Conservation (phyloP, 805 yeast genomes). For the Wickerhamiella cacticola region DNA sequence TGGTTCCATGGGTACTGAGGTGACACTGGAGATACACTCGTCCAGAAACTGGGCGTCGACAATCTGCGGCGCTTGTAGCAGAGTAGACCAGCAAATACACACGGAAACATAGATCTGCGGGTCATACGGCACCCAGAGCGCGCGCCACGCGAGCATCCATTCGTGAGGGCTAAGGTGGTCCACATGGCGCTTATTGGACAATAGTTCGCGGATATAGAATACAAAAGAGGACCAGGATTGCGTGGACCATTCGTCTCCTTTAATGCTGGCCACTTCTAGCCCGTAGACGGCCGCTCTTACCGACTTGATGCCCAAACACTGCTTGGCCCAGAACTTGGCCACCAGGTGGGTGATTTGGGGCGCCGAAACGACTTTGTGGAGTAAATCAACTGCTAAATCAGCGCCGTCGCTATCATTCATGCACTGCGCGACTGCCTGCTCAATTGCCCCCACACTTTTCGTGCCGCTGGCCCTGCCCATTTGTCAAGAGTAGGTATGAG, state of each 20-base stretch:
- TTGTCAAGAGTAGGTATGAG: slow-evolving; percentile 17
- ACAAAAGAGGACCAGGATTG: neutral
- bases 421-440: neutral
- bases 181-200: neutral
- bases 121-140: neutral
- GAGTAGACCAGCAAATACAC: slow-evolving; percentile 3
- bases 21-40: neutral
- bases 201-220: neutral
- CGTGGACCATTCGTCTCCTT: neutral
- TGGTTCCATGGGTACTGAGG: neutral
- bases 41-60: neutral
- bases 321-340: slow-evolving; percentile 3
- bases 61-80: neutral
- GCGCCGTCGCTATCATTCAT: slow-evolving; percentile 1
- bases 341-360: neutral
- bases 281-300: slow-evolving; percentile 2
- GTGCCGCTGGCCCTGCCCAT: slow-evolving; percentile 2
- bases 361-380: neutral
- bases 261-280: neutral
- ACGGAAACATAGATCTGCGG: neutral
- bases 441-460: neutral
- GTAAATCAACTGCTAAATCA: neutral
- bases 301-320: slow-evolving; percentile 2
- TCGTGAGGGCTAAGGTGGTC: slow-evolving; percentile 7
- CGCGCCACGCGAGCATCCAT: slow-evolving; percentile 4